Evolutionary conservation across 371 early-diverging fungal species (phyloP).

Genomic region (Nematocida parisii): DNA sequence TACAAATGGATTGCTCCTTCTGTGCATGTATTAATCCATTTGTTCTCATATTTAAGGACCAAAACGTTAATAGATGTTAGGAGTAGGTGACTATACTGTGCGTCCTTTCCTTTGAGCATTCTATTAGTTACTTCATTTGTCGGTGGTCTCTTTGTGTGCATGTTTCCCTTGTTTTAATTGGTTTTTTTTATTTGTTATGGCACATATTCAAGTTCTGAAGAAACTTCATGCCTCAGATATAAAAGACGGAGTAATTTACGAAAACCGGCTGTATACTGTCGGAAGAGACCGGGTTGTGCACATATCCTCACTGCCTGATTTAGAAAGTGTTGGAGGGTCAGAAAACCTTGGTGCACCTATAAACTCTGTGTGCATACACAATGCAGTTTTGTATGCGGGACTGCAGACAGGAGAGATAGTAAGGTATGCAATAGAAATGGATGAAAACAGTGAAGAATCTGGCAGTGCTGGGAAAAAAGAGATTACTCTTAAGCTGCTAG

Average conservation of each 20-base stretch:
- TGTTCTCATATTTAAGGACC: constrained; percentile 19
- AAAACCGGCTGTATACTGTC: constrained; percentile 27
- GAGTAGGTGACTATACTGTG: constrained; percentile 20
- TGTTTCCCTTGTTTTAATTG: constrained; percentile 11
- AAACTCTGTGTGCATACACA: constrained; percentile 51
- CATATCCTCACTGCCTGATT: neutral
- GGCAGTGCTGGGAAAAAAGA: neutral
- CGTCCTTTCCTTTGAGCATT: constrained; percentile 26
- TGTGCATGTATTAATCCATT: constrained; percentile 26
- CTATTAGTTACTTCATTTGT: constrained; percentile 34
- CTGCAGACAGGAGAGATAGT: constrained; percentile 58
- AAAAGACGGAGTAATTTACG: constrained; percentile 47
- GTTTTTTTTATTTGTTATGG: constrained; percentile 50
- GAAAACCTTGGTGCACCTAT: constrained; percentile 35
- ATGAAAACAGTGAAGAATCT: neutral
- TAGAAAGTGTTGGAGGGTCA: neutral
- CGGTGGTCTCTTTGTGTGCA: neutral
- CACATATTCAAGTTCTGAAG: constrained; percentile 38
- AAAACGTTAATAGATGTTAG: constrained; percentile 15
- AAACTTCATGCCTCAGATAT: constrained; percentile 55
- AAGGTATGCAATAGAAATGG: neutral
- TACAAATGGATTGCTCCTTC: constrained; percentile 48
- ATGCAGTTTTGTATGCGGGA: constrained; percentile 48
- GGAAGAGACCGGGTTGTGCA: constrained; percentile 53
- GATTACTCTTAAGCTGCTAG: neutral